Evolutionary conservation across 129 eudicot genomes (phyloP), one percentile per base, ranked within the genome.

Genomic region (Flaveria ramosissima): DNA sequence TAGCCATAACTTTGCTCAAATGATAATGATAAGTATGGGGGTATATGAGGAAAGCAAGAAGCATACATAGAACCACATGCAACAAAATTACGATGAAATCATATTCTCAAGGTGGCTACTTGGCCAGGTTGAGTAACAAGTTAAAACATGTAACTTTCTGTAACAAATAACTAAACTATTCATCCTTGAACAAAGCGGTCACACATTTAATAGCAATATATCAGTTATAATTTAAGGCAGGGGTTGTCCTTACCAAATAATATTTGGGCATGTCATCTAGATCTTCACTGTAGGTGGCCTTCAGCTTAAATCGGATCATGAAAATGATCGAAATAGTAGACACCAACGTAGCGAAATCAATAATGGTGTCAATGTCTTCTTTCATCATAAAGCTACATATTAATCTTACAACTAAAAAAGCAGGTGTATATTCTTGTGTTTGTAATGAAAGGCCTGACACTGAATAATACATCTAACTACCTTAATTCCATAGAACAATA

Each of bases 361-460:
- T 96, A 46, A 89, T 55, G 3, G 97, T 91, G 78, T 93, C 96
- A 62, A 93, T 86, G 86, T 93, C 98, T 13, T 83, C 85, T 84
- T 89, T 92, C 88, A 93, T 84, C 70, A 79, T 52, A 72, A 61
- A 82, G 81, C 93, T 87, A 66, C 97, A 93, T 27, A 62, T 17
- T 56, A 94, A 75, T 82, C 98, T 89, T 73, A 84, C 88, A 24
- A 83, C 92, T 77, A 88, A 72, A 84, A 89, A 91, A 26, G 84
- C 77, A 41, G 97, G 96, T 65, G 97, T 94, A 48, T 91, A 90
- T 73, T 89, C 96, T 77, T 94, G 98, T 14, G 96, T 83, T 84
- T 89, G 92, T 78, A 91, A 71, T 7, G 98, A 94, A 51, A 94
- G 90, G 39, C 98, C 98, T 94, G 65, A 32, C 57, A 76, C 6